Base-by-base conservation (phyloP, 2,329 filamentous ascomycete genomes). In the Aspergillus aculeatinus region DNA sequence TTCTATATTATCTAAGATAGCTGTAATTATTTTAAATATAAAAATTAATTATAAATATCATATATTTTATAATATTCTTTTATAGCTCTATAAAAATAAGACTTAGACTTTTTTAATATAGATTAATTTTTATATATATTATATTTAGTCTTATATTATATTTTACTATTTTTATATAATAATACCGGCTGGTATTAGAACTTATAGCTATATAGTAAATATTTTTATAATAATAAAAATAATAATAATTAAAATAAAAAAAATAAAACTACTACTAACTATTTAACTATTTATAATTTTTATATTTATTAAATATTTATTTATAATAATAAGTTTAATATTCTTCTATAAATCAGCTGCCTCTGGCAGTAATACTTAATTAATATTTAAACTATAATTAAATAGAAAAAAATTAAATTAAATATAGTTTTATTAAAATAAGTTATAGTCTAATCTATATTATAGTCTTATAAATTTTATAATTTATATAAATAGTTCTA, bases 61-160 rank as follows among this genome's bases (percentile, higher is more conserved):
- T 52, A 31, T 51, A 48, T 57, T 44, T 57, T 55, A 39, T 55
- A 31, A 21, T 55, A 31, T 58, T 57, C 29, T 53, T 60, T 56
- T 59, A 33, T 10, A 33, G 3, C 3, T 33, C 3, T 12, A 33
- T 33, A 33, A 33, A 33, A 4, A 33, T 33, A 33, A 12, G 31
- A 33, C 7, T 33, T 33, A 33, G 7, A 12, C 3, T 12, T 33
- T 12, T 33, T 12, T 33, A 33, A 6, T 12, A 0, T 12, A 12
- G 12, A 33, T 33, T 33, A 33, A 33, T 33, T 12, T 0, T 33
- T 33, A 3, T 33, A 33, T 33, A 33, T 10, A 33, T 33, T 33
- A 33, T 33, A 33, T 33, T 33, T 33, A 33, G 7, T 12, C 12
- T 12, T 33, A 33, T 10, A 33, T 33, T 10, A 33, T 33, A 33